Evolutionary conservation across 768 basidiomycete species (phyloP).

Genomic region (Imleria badia): DNA sequence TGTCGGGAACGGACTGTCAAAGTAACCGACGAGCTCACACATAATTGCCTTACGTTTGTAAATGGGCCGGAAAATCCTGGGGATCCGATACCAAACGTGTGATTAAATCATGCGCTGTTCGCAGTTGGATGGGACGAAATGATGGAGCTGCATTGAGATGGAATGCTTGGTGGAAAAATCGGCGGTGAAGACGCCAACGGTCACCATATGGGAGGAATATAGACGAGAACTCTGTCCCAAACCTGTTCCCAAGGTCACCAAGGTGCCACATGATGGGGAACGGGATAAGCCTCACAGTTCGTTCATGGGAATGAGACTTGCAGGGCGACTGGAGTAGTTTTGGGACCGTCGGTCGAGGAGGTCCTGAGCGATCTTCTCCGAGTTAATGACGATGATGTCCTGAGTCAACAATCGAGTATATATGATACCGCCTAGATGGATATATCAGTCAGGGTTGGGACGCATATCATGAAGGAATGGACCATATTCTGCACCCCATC

Average conservation of each 20-base stretch:
- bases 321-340: slow-evolving; percentile 27
- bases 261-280: background rate
- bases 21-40: background rate
- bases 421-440: slow-evolving; percentile 19
- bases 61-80: slow-evolving; percentile 23
- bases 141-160: slow-evolving; percentile 23
- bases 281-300: slow-evolving; percentile 16
- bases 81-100: slow-evolving; percentile 24
- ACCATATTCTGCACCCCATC: slow-evolving; percentile 23
- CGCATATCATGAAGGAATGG: background rate
- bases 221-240: slow-evolving; percentile 25
- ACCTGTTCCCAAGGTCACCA: slow-evolving; percentile 7
- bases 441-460: background rate
- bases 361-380: slow-evolving; percentile 24
- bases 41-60: slow-evolving; percentile 14
- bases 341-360: slow-evolving; percentile 22
- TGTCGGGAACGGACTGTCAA: slow-evolving; percentile 4
- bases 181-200: slow-evolving; percentile 30
- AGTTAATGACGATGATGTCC: slow-evolving; percentile 26
- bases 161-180: slow-evolving; percentile 39
- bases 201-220: slow-evolving; percentile 29
- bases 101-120: slow-evolving; percentile 33
- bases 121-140: slow-evolving; percentile 35
- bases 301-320: slow-evolving; percentile 9
- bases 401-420: slow-evolving; percentile 25